Evolutionary conservation across 116 monocot species (phyloP), one percentile per base, ranked within the genome.

Genomic region (Posidonia oceanica): DNA sequence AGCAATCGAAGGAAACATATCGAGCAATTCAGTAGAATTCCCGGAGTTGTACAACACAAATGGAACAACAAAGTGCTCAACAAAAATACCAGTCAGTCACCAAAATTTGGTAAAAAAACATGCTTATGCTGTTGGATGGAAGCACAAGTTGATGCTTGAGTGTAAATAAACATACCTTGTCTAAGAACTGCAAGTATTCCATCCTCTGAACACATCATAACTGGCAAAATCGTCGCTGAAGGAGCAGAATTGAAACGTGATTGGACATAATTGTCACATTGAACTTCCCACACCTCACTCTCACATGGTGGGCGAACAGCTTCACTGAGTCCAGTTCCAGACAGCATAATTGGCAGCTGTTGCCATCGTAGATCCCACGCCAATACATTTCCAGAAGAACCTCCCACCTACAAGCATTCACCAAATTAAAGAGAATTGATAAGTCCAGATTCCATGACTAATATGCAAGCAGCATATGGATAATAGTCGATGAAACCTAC

Each of bases 221-320:
- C 80, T 66, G 96, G 96, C 40, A 86, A 76, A 59, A 88, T 77
- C 54, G 75, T 86, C 16, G 81, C 58, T 2, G 91, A 82, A 42
- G 85, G 39, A 61, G 81, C 67, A 38, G 85, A 78, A 52, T 56
- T 67, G 64, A 83, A 60, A 51, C 74, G 71, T 55, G 82, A 77
- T 70, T 73, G 78, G 59, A 76, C 73, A 68, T 80, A 74, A 63
- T 68, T 73, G 67, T 95, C 96, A 83, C 85, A 96, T 59, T 87
- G 80, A 59, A 96, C 83, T 81, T 91, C 96, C 96, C 96, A 96
- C 58, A 96, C 86, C 39, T 96, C 96, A 83, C 96, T 96, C 53
- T 89, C 88, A 51, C 71, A 88, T 20, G 82, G 59, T 36, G 83
- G 74, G 72, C 73, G 78, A 6, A 65, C 21, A 54, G 75, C 75